These are phyloP conservation scores for Carex kokanica DNA, from an alignment of 176 grass and related monocot species.

Conservation along the genomic window DNA sequence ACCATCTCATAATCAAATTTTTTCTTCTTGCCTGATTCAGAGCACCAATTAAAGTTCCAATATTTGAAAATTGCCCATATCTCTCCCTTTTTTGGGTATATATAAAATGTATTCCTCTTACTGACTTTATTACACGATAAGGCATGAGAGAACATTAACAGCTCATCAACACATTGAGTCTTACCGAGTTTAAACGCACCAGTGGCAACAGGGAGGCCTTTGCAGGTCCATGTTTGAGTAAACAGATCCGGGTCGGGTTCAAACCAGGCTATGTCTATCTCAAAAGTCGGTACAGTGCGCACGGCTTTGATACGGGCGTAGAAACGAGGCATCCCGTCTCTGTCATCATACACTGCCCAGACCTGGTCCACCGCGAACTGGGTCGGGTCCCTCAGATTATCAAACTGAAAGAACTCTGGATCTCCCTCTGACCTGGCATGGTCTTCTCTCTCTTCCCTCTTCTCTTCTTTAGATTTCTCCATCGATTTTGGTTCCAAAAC, in stretches of 20 bases:
- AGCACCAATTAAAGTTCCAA: constrained; percentile 64
- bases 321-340: constrained; percentile 78
- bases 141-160: constrained; percentile 60
- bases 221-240: constrained; percentile 41
- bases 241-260: constrained; percentile 45
- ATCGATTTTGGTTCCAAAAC: constrained; percentile 24
- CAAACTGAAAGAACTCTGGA: constrained; percentile 73
- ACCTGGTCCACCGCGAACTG: constrained; percentile 61
- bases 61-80: constrained; percentile 80
- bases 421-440: no score
- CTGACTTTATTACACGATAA: constrained; percentile 36
- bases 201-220: constrained; percentile 60
- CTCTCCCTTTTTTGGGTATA: constrained; percentile 79
- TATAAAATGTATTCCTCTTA: constrained; percentile 39
- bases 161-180: constrained; percentile 33
- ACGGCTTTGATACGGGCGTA: constrained; percentile 73
- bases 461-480: no score
- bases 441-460: no score
- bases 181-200: constrained; percentile 55
- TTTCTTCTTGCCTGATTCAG: constrained; percentile 27
- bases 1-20: constrained; percentile 69
- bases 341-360: constrained; percentile 75
- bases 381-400: constrained; percentile 41
- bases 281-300: constrained; percentile 33
- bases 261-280: constrained; percentile 58